Conservation (phyloP, 2,329 filamentous ascomycete species). For the Epicoccum sorghinum region DNA sequence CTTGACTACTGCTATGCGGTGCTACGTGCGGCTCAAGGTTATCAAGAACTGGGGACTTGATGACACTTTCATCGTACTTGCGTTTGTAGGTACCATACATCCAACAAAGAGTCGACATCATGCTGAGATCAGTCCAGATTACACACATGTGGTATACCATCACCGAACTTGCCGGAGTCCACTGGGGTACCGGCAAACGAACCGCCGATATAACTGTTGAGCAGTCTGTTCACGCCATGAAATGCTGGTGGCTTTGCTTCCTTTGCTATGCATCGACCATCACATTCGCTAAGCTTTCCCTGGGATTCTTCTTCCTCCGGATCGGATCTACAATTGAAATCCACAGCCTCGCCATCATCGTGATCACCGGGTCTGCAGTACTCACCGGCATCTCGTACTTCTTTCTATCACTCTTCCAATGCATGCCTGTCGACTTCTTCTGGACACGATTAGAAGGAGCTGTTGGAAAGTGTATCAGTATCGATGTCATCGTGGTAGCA, state of each 20-base stretch:
- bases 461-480: constrained; percentile 48
- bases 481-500: constrained; percentile 56
- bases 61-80: constrained; percentile 22
- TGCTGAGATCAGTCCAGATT: background rate
- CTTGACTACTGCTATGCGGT: constrained; percentile 18
- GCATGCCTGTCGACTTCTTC: constrained; percentile 55
- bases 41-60: constrained; percentile 23
- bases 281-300: constrained; percentile 50
- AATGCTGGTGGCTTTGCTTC: constrained; percentile 23
- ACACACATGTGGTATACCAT: constrained; percentile 21
- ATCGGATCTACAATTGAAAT: constrained; percentile 50
- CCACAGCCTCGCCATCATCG: constrained; percentile 53
- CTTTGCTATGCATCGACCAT: constrained; percentile 18
- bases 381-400: constrained; percentile 54
- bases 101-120: background rate
- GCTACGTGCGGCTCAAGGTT: constrained; percentile 19
- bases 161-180: constrained; percentile 18
- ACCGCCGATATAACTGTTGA: constrained; percentile 16
- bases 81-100: constrained; percentile 12
- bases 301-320: constrained; percentile 57
- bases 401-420: constrained; percentile 58
- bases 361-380: constrained; percentile 49
- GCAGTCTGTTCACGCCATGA: constrained; percentile 21
- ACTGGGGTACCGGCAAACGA: constrained; percentile 19
- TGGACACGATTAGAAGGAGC: constrained; percentile 45